Base-by-base conservation (phyloP, 441 rosid genomes). In the Populus hybrid region DNA sequence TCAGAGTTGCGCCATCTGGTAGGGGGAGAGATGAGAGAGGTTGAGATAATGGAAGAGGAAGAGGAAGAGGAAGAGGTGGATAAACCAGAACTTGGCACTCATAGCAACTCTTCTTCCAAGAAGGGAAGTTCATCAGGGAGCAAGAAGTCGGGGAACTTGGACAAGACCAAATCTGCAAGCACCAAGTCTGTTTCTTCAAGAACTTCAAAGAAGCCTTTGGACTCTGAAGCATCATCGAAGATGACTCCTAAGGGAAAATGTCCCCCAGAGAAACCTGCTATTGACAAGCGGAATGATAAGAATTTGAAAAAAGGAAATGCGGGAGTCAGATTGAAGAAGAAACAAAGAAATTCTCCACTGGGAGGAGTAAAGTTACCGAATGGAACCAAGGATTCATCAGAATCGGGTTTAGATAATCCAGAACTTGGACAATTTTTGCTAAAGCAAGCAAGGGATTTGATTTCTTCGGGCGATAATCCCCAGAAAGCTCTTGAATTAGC, bases 401-500 rank as follows among this genome's bases (percentile, higher is more conserved):
- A 78, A 30, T 75, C 81, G 4, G 86, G 74, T 7, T 53, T 81
- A 69, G 87, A 85, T 46, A 89, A 83, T 85, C 88, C 87, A 36
- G 93, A 88, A 75, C 85, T 89, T 40, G 98, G 97, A 5, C 88
- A 86, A 0, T 82, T 88, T 80, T 79, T 94, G 87, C 88, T 95
- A 50, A 89, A 91, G 79, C 95, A 88, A 83, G 87, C 94, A 0
- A 91, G 89, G 85, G 94, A 87, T 46, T 78, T 92, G 90, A 73
- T 94, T 81, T 87, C 91, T 71, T 84, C 90, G 0, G 97, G 98
- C 18, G 95, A 90, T 70, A 90, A 88, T 83, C 88, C 88, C 7
- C 86, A 84, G 32, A 92, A 84, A 74, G 93, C 95, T 71, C 97
- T 93, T 81, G 93, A 89, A 57, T 82, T 92, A 50, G 92, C 92